Percentiles rank a stretch among this genome's conserved stretches.
phyloP scores from a whole-genome alignment of 129 eudicot genomes.

The Gnaphalium uliginosum region DNA sequence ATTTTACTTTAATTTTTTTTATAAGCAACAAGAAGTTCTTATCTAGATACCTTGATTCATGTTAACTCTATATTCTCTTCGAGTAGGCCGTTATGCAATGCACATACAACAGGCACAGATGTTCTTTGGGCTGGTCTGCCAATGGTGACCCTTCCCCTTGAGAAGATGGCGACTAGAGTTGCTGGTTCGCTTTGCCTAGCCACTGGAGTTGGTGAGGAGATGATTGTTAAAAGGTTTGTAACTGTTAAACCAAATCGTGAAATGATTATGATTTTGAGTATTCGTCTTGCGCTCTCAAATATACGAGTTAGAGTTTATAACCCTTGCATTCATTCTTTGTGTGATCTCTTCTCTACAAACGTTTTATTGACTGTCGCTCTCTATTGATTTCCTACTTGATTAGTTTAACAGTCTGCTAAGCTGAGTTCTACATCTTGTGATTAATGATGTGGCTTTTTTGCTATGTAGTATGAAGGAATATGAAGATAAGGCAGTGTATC shows the following conservation, averaged over 20 bases:
- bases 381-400: not conserved
- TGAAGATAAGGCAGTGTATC: constrained; percentile 82
- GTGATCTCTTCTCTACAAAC: not conserved
- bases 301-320: not conserved
- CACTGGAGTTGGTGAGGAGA: constrained; percentile 81
- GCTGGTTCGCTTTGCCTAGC: constrained; percentile 96
- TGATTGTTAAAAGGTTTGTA: constrained; percentile 71
- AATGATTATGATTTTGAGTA: not conserved
- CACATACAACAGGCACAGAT: constrained; percentile 97
- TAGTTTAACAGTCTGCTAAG: not conserved
- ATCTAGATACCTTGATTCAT: constrained; percentile 1
- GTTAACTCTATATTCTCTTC: constrained; percentile 14
- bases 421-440: not conserved
- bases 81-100: constrained; percentile 90
- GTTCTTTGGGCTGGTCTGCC: constrained; percentile 99
- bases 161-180: constrained; percentile 99
- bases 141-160: constrained; percentile 95
- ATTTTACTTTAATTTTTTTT: not conserved
- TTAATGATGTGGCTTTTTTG: not conserved
- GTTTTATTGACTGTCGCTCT: not conserved
- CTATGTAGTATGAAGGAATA: constrained; percentile 75
- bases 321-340: not conserved
- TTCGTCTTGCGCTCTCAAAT: not conserved
- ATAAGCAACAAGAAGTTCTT: not conserved
- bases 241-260: not conserved